Conservation (phyloP, 495 filamentous ascomycete species). For the Aspergillus nidulans region DNA sequence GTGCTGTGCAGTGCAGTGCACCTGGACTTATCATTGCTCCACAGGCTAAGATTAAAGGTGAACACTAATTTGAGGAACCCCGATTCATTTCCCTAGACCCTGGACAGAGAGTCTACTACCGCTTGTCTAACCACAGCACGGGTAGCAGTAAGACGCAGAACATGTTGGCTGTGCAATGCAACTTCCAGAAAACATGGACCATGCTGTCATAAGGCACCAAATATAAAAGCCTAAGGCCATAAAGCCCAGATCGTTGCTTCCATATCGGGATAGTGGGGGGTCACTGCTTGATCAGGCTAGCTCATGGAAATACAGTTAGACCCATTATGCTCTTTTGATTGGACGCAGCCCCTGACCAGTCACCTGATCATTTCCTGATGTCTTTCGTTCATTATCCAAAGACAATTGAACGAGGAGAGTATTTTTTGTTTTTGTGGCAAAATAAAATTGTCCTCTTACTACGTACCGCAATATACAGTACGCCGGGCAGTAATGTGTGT, state of each 20-base stretch:
- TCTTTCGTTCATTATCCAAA: neutral
- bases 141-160: neutral
- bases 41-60: neutral
- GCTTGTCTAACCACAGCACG: neutral
- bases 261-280: neutral
- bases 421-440: too few species aligned
- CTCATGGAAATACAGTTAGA: neutral
- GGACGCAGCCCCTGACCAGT: neutral
- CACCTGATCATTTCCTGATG: neutral
- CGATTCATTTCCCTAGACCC: neutral
- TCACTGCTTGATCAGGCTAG: neutral
- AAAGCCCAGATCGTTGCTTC: neutral
- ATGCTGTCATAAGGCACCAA: neutral
- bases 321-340: neutral
- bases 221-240: neutral
- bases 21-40: neutral
- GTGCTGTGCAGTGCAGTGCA: constrained; percentile 4
- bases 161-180: neutral
- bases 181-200: neutral
- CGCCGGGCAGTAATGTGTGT: neutral
- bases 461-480: neutral
- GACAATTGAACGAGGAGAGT: neutral
- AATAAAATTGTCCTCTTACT: too few species aligned
- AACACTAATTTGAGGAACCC: neutral
- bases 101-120: neutral